Evolutionary conservation across 805 yeast species (phyloP).

Genomic region (Zygotorulaspora florentina): DNA sequence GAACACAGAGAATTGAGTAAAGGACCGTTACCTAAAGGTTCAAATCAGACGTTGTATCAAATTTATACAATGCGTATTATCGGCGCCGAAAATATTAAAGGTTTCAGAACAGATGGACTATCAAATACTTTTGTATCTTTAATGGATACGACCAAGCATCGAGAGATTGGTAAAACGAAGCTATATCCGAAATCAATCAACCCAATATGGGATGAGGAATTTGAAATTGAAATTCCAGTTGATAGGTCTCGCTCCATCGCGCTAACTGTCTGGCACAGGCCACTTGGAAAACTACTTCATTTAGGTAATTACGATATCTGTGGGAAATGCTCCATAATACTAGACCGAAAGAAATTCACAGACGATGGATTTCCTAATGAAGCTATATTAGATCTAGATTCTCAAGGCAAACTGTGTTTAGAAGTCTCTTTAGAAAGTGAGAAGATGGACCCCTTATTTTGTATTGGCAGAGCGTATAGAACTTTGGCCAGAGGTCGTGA

Average conservation of each 20-base stretch:
- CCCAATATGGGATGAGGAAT: slow-evolving; percentile 87
- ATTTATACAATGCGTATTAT: slow-evolving; percentile 61
- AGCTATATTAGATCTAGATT: slow-evolving; percentile 52
- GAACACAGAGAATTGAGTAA: slow-evolving; percentile 32
- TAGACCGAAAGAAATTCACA: slow-evolving; percentile 59
- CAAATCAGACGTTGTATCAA: slow-evolving; percentile 37
- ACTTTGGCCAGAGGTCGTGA: slow-evolving; percentile 61
- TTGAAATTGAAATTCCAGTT: slow-evolving; percentile 49
- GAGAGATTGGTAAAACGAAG: slow-evolving; percentile 65
- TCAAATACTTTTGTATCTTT: slow-evolving; percentile 60
- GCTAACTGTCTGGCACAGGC: slow-evolving; percentile 69
- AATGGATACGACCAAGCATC: slow-evolving; percentile 50
- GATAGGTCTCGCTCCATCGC: slow-evolving; percentile 45
- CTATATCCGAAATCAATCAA: slow-evolving; percentile 54
- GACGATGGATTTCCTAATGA: slow-evolving; percentile 69
- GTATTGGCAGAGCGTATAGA: slow-evolving; percentile 71
- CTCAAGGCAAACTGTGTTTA: slow-evolving; percentile 63
- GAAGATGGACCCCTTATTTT: slow-evolving; percentile 72
- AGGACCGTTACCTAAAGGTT: slow-evolving; percentile 15
- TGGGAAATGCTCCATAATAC: slow-evolving; percentile 57
- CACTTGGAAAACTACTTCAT: slow-evolving; percentile 29
- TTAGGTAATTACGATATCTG: slow-evolving; percentile 55
- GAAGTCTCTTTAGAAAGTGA: slow-evolving; percentile 77
- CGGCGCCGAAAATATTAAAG: slow-evolving; percentile 56
- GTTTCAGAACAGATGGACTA: slow-evolving; percentile 43